Evolutionary conservation across 345 rosid genomes (phyloP), one percentile per base, ranked within the genome.

Genomic region (Crucihimalaya himalaica): DNA sequence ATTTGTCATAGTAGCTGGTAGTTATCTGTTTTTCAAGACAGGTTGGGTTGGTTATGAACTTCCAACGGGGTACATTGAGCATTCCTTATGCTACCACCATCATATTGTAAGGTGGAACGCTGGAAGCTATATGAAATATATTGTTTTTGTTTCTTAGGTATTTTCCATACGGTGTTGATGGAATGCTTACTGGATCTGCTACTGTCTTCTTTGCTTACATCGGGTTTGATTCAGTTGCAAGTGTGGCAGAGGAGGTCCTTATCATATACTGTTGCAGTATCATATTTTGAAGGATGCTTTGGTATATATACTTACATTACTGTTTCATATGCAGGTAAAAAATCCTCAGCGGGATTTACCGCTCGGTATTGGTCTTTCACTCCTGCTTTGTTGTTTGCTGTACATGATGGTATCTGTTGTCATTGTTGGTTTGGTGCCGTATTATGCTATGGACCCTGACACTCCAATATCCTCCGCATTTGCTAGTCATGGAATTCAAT

Each of bases 381-480:
- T 94, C 31, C 79, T 90, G 34, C 82, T 92, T 69, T 92, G 97
- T 75, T 92, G 97, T 77, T 68, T 85, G 9, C 69, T 94, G 14
- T 94, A 94, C 86, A 94, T 94, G 99, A 83, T 92, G 82, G 97
- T 94, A 11, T 94, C 99, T 8, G 31, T 82, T 57, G 97, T 94
- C 31, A 77, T 94, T 82, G 97, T 94, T 66, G 99, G 99, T 71
- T 81, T 94, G 63, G 99, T 92, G 15, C 99, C 99, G 34, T 94
- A 92, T 78, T 88, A 87, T 82, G 89, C 84, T 42, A 87, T 94
- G 97, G 93, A 94, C 80, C 99, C 97, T 5, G 98, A 94, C 79
- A 95, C 99, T 12, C 99, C 99, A n/a, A 95, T 95, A 68, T 95
- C 99, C n/a, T 84, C 99, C 13, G 99, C 99, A 65, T 95, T 95